phyloP scores from a whole-genome alignment of 805 yeast genomes.

The Teunomyces tritomae region DNA sequence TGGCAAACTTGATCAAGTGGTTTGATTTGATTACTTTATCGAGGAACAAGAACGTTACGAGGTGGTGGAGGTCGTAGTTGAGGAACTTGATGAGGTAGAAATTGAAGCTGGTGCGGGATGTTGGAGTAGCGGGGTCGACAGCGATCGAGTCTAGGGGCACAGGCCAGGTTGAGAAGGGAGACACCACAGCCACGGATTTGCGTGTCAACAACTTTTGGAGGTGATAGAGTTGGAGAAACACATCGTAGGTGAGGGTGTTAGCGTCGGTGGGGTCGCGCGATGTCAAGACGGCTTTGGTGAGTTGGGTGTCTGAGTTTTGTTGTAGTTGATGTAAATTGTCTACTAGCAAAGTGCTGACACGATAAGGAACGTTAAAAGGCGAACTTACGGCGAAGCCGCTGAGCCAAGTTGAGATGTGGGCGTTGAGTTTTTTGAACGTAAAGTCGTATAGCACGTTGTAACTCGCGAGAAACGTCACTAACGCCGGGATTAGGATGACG shows the following conservation, averaged over 20 bases:
- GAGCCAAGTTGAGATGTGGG: constrained; percentile 13
- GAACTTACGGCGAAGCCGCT: background rate
- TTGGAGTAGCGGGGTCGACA: background rate
- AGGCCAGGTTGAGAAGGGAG: constrained; percentile 6
- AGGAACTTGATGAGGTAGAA: constrained; percentile 16
- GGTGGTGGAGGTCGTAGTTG: constrained; percentile 23
- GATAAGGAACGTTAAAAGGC: background rate
- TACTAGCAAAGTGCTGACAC: background rate
- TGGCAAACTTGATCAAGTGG: constrained; percentile 28
- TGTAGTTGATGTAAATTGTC: background rate
- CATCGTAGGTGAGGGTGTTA: constrained; percentile 13
- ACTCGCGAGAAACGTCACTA: constrained; percentile 30
- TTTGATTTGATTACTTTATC: constrained; percentile 23
- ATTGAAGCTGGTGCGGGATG: constrained; percentile 3
- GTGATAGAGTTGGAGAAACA: constrained; percentile 10
- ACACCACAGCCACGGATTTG: background rate
- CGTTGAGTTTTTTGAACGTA: constrained; percentile 25
- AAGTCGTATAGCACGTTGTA: constrained; percentile 37
- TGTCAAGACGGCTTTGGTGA: constrained; percentile 7
- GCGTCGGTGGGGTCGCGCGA: background rate
- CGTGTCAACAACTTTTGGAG: constrained; percentile 5
- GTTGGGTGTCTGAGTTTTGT: background rate
- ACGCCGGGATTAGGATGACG: constrained; percentile 29
- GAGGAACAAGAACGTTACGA: constrained; percentile 23
- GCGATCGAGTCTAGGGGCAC: background rate